Evolutionary conservation across 163 green algal species (phyloP), one percentile per base, ranked within the genome.

Genomic region (Chlorella variabilis): DNA sequence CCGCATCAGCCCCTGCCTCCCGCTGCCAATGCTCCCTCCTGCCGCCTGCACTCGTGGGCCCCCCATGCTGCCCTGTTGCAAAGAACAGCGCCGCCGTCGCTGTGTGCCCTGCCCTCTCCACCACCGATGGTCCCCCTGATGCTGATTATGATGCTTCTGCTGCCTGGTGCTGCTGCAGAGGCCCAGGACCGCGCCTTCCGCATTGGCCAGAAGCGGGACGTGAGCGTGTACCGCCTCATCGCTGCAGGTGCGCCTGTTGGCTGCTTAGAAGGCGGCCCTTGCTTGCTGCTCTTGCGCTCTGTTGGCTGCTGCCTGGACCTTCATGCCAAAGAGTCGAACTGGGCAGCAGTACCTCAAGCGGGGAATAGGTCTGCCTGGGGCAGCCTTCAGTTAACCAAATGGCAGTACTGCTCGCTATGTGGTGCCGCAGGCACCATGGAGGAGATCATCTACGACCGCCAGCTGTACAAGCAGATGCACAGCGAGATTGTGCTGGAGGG

Each of bases 111-210:
- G n/a, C n/a, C n/a, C n/a, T n/a, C n/a, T n/a, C n/a, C n/a, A n/a
- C n/a, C n/a, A n/a, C n/a, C n/a, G n/a, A n/a, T n/a, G n/a, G n/a
- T n/a, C n/a, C n/a, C n/a, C n/a, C n/a, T n/a, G n/a, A n/a, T n/a
- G n/a, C n/a, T n/a, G n/a, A n/a, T n/a, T n/a, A n/a, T n/a, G n/a
- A n/a, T n/a, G n/a, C n/a, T n/a, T n/a, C 6, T 23, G 25, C 41
- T 13, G 1, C 39, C 39, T 38, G 41, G 1, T 2, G 27, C 18
- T 4, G 34, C 74, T 66, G 75, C 75, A 81, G 76, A 94, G 80
- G 91, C 94, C 0, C 88, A 94, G 75, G 94, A 97, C 83, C 86
- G 94, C 4, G 91, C 94, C 0, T 98, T 91, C 73, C 89, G 94
- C 45, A 91, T 97, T 39, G 94, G 94, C 8, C 93, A 98, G 82